Conservation (phyloP, 1,284 basidiomycete species). For the Peniophora sp. region DNA sequence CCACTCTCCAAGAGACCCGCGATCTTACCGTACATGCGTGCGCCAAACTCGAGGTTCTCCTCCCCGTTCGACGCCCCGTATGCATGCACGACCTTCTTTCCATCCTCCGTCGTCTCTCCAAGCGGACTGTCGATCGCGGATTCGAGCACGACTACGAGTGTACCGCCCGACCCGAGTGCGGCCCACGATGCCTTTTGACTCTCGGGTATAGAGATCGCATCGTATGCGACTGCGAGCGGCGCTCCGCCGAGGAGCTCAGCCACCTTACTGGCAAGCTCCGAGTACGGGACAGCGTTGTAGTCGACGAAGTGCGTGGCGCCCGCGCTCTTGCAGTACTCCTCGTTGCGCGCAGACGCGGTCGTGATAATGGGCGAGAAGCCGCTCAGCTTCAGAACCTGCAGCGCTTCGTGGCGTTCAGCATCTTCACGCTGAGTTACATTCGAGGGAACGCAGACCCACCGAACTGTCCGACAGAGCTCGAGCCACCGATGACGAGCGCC, state of each 20-base stretch:
- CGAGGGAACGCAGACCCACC: constrained; percentile 13
- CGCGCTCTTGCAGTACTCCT: constrained; percentile 19
- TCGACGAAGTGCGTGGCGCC: constrained; percentile 28
- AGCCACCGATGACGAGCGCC: constrained; percentile 27
- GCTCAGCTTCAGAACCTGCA: constrained; percentile 12
- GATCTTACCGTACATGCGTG: constrained; percentile 5
- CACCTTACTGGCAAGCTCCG: background rate
- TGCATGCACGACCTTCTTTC: constrained; percentile 7
- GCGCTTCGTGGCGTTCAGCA: background rate
- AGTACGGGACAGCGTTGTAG: constrained; percentile 11
- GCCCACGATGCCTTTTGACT: constrained; percentile 15
- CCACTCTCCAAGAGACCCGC: constrained; percentile 6
- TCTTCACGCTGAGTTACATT: no score
- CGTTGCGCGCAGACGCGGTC: constrained; percentile 24
- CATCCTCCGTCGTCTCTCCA: constrained; percentile 2
- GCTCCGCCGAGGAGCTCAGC: background rate
- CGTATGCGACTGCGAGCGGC: constrained; percentile 17
- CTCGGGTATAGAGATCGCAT: constrained; percentile 17
- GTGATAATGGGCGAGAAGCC: constrained; percentile 26
- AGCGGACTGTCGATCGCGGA: constrained; percentile 4
- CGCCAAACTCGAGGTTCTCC: constrained; percentile 26
- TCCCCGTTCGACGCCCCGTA: constrained; percentile 21
- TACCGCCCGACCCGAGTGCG: constrained; percentile 12
- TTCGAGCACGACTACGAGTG: constrained; percentile 11
- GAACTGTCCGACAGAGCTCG: constrained; percentile 31